Conservation (phyloP, 305 asterid genomes). For the Solanum hybrid region DNA sequence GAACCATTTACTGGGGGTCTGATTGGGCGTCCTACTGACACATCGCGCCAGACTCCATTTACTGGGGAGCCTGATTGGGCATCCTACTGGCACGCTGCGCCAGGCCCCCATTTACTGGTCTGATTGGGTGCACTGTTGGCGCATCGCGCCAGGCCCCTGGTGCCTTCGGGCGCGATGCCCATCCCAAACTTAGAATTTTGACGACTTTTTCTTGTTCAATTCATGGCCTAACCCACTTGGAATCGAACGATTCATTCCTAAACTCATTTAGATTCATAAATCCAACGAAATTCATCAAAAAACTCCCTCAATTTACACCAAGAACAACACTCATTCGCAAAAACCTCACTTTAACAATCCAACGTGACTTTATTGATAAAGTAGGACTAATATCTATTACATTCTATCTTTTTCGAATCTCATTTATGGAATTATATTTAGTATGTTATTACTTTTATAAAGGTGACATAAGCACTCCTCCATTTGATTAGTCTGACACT, state of each 20-base stretch:
- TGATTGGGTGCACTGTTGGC: background rate
- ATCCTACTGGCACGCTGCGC: background rate
- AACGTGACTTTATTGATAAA: no score
- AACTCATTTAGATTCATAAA: background rate
- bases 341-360: background rate
- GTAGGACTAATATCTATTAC: background rate
- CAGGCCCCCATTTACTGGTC: no score
- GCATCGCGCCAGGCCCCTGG: background rate
- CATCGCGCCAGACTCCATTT: no score
- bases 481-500: no score
- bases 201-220: no score
- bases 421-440: no score
- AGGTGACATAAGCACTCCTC: no score
- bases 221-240: background rate
- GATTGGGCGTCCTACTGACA: background rate
- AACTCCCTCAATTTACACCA: background rate
- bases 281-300: background rate
- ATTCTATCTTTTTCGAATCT: no score
- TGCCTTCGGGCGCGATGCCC: background rate
- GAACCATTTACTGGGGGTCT: background rate
- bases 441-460: no score
- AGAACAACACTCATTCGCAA: background rate
- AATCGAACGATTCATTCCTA: background rate
- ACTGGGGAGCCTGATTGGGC: background rate
- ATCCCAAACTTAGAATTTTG: background rate